Percentiles rank a stretch among this genome's conserved stretches.
phyloP scores from a whole-genome alignment of 129 eudicot genomes.

The Calendula officinalis region DNA sequence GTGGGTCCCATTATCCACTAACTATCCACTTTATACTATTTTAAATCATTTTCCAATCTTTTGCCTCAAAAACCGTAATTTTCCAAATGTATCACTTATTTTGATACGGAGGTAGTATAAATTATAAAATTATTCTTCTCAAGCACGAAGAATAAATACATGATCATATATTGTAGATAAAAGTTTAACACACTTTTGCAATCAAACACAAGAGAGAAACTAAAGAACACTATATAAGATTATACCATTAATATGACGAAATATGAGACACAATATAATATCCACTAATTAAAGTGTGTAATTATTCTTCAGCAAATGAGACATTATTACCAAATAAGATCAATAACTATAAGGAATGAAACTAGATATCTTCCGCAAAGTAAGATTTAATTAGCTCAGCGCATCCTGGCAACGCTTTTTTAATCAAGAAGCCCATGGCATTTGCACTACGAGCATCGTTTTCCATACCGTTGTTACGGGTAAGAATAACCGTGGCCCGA shows the following conservation, averaged over 20 bases:
- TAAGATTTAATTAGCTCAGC: slow-evolving; percentile 39
- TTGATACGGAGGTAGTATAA: too few relatives aligned
- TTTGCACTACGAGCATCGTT: slow-evolving; percentile 44
- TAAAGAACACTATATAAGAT: too few relatives aligned
- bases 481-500: slow-evolving; percentile 54
- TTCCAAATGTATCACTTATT: too few relatives aligned
- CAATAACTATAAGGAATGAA: slow-evolving; percentile 7
- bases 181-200: too few relatives aligned
- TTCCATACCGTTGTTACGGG: slow-evolving; percentile 53
- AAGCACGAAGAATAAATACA: too few relatives aligned
- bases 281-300: slow-evolving; percentile 17
- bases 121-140: too few relatives aligned
- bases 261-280: background rate
- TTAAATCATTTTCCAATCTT: too few relatives aligned
- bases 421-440: slow-evolving; percentile 51
- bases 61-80: too few relatives aligned
- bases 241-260: too few relatives aligned
- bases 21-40: too few relatives aligned
- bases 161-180: too few relatives aligned
- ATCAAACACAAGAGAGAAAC: background rate
- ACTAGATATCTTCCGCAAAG: slow-evolving; percentile 27
- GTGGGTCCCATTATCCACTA: too few relatives aligned
- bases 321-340: slow-evolving; percentile 25
- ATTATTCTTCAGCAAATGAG: slow-evolving; percentile 37
- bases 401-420: slow-evolving; percentile 34